Base-by-base conservation (phyloP, 164 flowering plant genomes). In the Warburgia ugandensis region DNA sequence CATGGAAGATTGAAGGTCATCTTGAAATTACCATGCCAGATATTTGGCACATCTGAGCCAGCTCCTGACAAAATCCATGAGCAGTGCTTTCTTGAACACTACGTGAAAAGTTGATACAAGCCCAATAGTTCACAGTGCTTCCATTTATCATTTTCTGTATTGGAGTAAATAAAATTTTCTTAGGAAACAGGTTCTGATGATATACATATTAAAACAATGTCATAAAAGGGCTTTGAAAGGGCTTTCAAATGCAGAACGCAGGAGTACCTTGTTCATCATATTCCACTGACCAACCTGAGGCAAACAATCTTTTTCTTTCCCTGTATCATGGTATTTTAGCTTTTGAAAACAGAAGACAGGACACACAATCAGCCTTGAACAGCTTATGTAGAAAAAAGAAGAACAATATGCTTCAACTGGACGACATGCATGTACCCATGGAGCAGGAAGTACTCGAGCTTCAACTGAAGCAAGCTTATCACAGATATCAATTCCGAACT, bases 251-350 rank as follows among this genome's bases (percentile, higher is more conserved):
- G 37, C 37, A 33, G 13, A 14, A 14, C 13, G 37, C 37, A 10
- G 9, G 14, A 25, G 19, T 56, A 79, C 85, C 80, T 82, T 82
- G 61, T 79, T 79, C 71, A 68, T 70, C 89, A 79, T 82, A 59
- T 82, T 82, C 89, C 89, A 82, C 53, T 77, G 85, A 31, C 85
- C 89, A 58, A 75, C 75, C 42, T 74, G 76, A 13, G 89, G 89
- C 45, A 77, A 60, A 42, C 70, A 76, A 43, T 72, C 78, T 37
- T 77, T 75, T 43, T 77, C 85, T 59, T 72, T 79, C 12, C 89
- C 85, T 22, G 69, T 70, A 29, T 79, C 85, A 60, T 79, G 73
- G 42, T 79, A 79, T 54, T 82, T 82, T 7, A 82, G 76, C 89
- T 82, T n/a, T 33, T 92, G 71, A 37, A 61, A 45, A 38, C 37